phyloP scores from a whole-genome alignment of 164 flowering plant genomes.

The Berberis thunbergii region DNA sequence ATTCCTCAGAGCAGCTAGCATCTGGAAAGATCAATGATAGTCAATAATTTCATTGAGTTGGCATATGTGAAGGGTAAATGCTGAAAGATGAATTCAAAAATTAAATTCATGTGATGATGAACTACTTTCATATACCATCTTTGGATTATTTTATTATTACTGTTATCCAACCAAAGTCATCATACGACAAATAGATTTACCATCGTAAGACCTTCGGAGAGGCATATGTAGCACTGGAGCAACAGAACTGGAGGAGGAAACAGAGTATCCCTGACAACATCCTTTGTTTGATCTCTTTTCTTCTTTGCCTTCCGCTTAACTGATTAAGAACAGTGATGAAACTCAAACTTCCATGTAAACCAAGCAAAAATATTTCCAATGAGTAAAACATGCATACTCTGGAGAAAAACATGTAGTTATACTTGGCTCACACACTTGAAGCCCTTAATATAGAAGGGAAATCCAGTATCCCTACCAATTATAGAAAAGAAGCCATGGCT shows the following conservation, averaged over 20 bases:
- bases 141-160: not conserved
- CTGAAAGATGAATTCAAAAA: not conserved
- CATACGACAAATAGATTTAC: conserved; percentile 27
- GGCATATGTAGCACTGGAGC: conserved; percentile 71
- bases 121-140: too few species aligned
- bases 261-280: conserved; percentile 38
- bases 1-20: conserved; percentile 90
- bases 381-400: not conserved
- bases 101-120: not conserved
- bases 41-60: not conserved
- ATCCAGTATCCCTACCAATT: not conserved
- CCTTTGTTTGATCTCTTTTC: conserved; percentile 58
- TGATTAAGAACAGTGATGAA: conserved; percentile 19
- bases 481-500: not conserved
- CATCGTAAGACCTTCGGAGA: conserved; percentile 87
- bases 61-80: not conserved
- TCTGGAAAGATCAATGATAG: conserved; percentile 33
- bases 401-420: not conserved
- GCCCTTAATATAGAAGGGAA: not conserved
- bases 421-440: not conserved
- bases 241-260: conserved; percentile 52
- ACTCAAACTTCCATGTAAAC: not conserved
- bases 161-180: not conserved
- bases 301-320: conserved; percentile 78
- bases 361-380: conserved; percentile 2